phyloP scores from a whole-genome alignment of 768 basidiomycete genomes.

The Neoboletus subvelutipes region DNA sequence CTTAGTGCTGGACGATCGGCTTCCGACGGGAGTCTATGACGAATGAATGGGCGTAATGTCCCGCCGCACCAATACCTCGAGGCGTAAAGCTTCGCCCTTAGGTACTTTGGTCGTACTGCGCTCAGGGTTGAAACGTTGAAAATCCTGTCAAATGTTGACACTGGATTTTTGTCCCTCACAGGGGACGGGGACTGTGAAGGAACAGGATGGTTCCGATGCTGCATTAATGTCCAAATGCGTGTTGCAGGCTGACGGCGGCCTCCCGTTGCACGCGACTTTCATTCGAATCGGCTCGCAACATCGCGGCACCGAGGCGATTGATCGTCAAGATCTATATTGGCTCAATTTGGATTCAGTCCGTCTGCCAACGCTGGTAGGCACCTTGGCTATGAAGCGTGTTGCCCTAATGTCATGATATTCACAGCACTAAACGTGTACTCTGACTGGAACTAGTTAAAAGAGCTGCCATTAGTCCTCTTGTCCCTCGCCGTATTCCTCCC shows the following conservation, averaged over 20 bases:
- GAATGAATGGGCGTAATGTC: conserved; percentile 30
- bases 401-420: conserved; percentile 24
- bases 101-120: conserved; percentile 31
- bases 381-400: conserved; percentile 23
- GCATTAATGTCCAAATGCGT: conserved; percentile 7
- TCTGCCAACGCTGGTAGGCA: conserved; percentile 21
- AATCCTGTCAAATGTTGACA: conserved; percentile 15
- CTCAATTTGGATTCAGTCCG: conserved; percentile 13
- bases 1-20: conserved; percentile 24
- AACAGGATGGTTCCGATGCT: conserved; percentile 12
- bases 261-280: conserved; percentile 21
- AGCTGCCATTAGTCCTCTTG: conserved; percentile 20
- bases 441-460: conserved; percentile 24
- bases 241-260: conserved; percentile 12
- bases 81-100: conserved; percentile 28
- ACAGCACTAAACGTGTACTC: conserved; percentile 26
- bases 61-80: conserved; percentile 36
- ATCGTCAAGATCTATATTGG: conserved; percentile 21
- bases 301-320: conserved; percentile 30
- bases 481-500: conserved; percentile 23
- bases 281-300: conserved; percentile 2
- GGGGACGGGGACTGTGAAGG: conserved; percentile 15
- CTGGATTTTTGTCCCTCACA: conserved; percentile 15
- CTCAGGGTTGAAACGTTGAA: conserved; percentile 35
- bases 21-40: conserved; percentile 32